Base-by-base conservation (phyloP, 495 filamentous ascomycete genomes). In the Echria macrotheca region DNA sequence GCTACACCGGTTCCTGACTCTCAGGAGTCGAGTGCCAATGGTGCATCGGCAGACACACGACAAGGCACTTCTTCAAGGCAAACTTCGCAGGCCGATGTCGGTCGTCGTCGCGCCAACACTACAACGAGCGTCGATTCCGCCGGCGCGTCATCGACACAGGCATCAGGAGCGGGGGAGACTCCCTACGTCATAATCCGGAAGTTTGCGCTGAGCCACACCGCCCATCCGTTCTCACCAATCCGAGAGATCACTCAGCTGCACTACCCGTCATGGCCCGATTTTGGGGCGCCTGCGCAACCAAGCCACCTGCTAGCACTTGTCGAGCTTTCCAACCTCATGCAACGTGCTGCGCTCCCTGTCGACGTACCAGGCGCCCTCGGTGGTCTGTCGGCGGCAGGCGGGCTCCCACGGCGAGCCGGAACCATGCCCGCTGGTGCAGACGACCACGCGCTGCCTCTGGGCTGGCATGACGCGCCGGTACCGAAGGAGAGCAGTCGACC, bases 241-340 rank as follows among this genome's bases (percentile, higher is more conserved):
- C 85, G 93, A 19, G 90, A 97, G 66, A 87, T 98, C 58, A 96
- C 89, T 0, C 93, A 98, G 50, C 75, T 98, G 2, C 94, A 98
- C 51, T 96, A 95, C 59, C 82, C 89, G 7, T 83, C 81, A 11
- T 98, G 93, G 93, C 93, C 94, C 1, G 93, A 98, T 64, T 96
- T 96, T 60, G 93, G 94, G 28, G 84, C 91, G 0, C 93, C 91
- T 0, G 91, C 93, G 5, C 86, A 91, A 50, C 88, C 93, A 2
- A 75, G 77, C 6, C 89, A 98, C 58, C 76, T 98, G 1, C 74
- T 98, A 2, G 84, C 83, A 7, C 68, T 98, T 14, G 85, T 97
- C 44, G 90, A 96, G 68, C 81, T 94, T 32, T 87, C 85, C 52
- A 87, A 91, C 53, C 72, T 79, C 35, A 75, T 76, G 66, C 75